Conservation (phyloP, 2,329 filamentous ascomycete genomes). For the Hymenoscyphus linearis region DNA sequence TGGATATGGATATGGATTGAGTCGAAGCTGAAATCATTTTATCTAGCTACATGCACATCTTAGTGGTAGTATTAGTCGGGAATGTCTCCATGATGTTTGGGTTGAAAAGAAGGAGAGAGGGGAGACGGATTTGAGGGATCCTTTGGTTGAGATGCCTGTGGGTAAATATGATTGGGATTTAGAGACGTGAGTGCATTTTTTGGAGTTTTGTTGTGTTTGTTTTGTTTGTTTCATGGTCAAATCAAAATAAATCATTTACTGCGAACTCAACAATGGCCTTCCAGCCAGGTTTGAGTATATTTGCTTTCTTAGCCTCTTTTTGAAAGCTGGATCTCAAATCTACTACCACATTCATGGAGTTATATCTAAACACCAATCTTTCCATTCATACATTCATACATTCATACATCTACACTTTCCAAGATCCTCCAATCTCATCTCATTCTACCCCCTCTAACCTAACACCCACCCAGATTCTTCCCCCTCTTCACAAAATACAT, state of each 20-base stretch:
- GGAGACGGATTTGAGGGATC: constrained; percentile 57
- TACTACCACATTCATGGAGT: too few species aligned
- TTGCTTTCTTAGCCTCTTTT: not conserved
- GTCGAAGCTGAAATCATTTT: constrained; percentile 11
- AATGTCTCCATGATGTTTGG: constrained; percentile 73
- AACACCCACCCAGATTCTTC: constrained; percentile 56
- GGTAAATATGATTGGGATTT: constrained; percentile 69
- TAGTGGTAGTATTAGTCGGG: constrained; percentile 69
- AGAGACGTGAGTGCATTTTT: constrained; percentile 48
- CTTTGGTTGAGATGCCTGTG: constrained; percentile 60
- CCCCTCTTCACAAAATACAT: constrained; percentile 75
- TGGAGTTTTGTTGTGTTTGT: not conserved
- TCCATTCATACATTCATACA: too few species aligned
- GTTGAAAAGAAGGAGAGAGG: constrained; percentile 46
- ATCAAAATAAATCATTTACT: not conserved
- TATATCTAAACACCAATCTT: too few species aligned
- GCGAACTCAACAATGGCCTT: not conserved
- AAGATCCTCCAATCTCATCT: not conserved
- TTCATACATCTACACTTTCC: not conserved
- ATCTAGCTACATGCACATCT: constrained; percentile 72
- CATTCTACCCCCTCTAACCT: not conserved
- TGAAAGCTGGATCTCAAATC: too few species aligned
- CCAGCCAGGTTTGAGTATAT: not conserved
- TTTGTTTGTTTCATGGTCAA: not conserved
- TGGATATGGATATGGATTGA: too few species aligned